These are phyloP conservation scores for Cordyceps pruinosa DNA, from an alignment of 2,329 filamentous ascomycete genomes.

Conservation along the genomic window DNA sequence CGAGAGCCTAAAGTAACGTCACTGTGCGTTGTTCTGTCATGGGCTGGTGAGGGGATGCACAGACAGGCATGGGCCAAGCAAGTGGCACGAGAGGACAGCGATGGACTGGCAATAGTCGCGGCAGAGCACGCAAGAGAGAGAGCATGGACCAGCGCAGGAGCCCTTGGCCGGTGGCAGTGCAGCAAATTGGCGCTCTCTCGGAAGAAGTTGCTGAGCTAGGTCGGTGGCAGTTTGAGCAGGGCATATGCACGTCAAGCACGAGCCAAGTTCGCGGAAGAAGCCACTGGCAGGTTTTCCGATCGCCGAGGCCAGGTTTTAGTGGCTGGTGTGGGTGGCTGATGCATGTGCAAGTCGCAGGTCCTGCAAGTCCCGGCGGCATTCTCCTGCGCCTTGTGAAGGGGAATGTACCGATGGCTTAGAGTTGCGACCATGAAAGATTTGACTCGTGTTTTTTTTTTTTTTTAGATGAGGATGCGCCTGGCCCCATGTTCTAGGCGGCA, in stretches of 20 bases:
- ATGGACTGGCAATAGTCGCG: not conserved
- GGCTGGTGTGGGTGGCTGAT: not conserved
- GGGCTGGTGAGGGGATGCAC: not conserved
- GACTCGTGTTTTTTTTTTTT: not conserved
- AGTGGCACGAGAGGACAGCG: not conserved
- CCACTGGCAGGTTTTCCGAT: slow-evolving; percentile 3
- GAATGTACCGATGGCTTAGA: not conserved
- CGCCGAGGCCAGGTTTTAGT: not conserved
- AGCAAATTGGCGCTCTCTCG: no score
- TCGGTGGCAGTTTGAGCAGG: no score
- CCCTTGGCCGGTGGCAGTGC: not conserved
- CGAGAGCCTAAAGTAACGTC: not conserved
- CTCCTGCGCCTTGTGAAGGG: not conserved
- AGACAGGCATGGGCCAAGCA: not conserved
- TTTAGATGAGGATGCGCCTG: not conserved
- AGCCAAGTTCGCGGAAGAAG: not conserved
- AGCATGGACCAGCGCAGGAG: not conserved
- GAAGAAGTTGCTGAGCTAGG: no score
- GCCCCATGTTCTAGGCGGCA: not conserved
- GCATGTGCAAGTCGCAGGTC: not conserved
- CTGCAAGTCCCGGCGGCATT: not conserved
- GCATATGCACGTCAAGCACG: not conserved
- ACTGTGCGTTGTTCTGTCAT: not conserved
- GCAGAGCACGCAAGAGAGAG: not conserved
- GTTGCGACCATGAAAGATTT: not conserved